Percentiles rank a stretch among this genome's conserved stretches.
phyloP scores from a whole-genome alignment of 2,329 filamentous ascomycete species.

The Exophiala mesophila region DNA sequence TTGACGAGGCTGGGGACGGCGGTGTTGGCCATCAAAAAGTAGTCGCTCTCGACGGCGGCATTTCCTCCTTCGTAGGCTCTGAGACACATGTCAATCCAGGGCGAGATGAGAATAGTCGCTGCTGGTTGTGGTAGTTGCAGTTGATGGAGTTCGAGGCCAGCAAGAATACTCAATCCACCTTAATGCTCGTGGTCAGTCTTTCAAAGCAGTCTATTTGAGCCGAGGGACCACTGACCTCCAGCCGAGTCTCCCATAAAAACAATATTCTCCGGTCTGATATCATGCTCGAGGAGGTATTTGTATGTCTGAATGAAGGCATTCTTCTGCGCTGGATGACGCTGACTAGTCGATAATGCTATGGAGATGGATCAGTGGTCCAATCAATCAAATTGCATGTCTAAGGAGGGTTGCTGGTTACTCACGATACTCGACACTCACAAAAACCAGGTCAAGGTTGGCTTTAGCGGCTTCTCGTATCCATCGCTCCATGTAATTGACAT shows the following conservation, averaged over 20 bases:
- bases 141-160: conserved; percentile 2
- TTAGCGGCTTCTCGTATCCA: conserved; percentile 3
- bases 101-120: conserved; percentile 82
- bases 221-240: conserved; percentile 59
- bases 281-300: conserved; percentile 2
- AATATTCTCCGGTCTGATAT: conserved; percentile 66
- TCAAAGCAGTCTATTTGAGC: too few species aligned
- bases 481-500: conserved; percentile 15
- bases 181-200: too few species aligned
- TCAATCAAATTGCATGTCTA: too few species aligned
- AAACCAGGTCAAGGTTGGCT: conserved; percentile 3
- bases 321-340: conserved; percentile 8
- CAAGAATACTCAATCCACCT: conserved; percentile 66
- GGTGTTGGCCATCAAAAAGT: conserved; percentile 8
- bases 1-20: not conserved
- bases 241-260: conserved; percentile 88
- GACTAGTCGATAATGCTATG: conserved; percentile 4
- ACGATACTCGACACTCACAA: conserved; percentile 12
- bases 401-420: not conserved
- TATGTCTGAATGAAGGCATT: conserved; percentile 8
- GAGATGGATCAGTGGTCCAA: too few species aligned
- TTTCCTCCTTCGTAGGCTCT: conserved; percentile 11
- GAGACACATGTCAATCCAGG: conserved; percentile 82
- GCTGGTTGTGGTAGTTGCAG: conserved; percentile 63
- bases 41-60: conserved; percentile 9